Conservation (phyloP, 768 basidiomycete species). For the Tylopilus sp. region DNA sequence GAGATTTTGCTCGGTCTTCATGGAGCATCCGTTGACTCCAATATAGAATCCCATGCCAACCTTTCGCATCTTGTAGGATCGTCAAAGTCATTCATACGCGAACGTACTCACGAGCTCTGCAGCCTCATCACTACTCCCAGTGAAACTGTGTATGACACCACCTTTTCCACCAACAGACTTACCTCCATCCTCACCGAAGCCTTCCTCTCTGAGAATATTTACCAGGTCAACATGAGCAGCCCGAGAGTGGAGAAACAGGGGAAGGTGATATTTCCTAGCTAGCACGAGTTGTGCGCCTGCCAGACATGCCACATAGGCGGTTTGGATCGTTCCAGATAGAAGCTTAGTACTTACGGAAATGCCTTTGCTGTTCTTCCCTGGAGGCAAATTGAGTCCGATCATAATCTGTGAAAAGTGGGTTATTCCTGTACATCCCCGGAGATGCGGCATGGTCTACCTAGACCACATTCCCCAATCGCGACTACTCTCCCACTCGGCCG, state of each 20-base stretch:
- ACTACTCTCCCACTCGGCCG: constrained; percentile 57
- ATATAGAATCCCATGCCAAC: constrained; percentile 61
- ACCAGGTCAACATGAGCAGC: constrained; percentile 74
- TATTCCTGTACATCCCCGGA: background rate
- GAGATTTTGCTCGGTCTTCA: constrained; percentile 71
- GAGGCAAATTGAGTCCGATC: constrained; percentile 68
- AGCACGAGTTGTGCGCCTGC: constrained; percentile 56
- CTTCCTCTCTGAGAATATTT: constrained; percentile 58
- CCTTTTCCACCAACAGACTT: constrained; percentile 53
- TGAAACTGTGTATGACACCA: constrained; percentile 84
- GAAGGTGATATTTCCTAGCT: constrained; percentile 68
- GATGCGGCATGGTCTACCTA: constrained; percentile 43
- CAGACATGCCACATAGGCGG: background rate
- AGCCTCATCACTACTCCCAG: constrained; percentile 61
- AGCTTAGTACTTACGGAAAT: constrained; percentile 52
- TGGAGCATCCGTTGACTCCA: constrained; percentile 71
- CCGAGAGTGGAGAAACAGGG: constrained; percentile 79
- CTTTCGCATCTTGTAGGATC: constrained; percentile 32
- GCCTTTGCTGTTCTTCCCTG: constrained; percentile 53
- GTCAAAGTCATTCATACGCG: background rate
- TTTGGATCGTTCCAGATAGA: background rate
- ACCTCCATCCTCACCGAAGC: constrained; percentile 58
- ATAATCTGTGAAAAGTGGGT: constrained; percentile 50
- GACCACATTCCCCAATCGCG: constrained; percentile 77
- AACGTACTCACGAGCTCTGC: constrained; percentile 55